Percentiles rank a stretch among this genome's conserved stretches.
These are phyloP conservation scores for Calonectria fujianensis DNA, from an alignment of 2,329 filamentous ascomycete genomes.

Conservation along the genomic window DNA sequence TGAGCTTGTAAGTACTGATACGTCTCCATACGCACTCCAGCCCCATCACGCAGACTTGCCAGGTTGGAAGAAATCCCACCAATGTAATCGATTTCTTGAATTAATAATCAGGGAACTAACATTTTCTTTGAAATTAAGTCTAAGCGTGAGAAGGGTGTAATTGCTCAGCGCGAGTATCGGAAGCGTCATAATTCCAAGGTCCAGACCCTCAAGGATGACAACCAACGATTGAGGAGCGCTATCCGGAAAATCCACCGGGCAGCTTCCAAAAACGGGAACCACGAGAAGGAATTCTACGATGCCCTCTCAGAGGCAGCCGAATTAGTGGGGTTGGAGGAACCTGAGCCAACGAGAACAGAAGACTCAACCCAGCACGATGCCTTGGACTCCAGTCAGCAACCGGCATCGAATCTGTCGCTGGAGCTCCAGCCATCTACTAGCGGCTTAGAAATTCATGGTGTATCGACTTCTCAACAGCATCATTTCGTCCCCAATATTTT, in stretches of 20 bases:
- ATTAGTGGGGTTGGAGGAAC: conserved; percentile 33
- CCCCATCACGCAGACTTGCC: too few relatives aligned
- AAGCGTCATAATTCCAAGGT: conserved; percentile 54
- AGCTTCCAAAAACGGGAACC: conserved; percentile 37
- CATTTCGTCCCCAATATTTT: conserved; percentile 16
- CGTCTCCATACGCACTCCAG: not conserved
- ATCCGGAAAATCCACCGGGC: conserved; percentile 46
- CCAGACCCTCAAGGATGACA: conserved; percentile 52
- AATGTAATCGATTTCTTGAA: not conserved
- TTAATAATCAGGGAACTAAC: conserved; percentile 18
- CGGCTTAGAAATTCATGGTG: not conserved
- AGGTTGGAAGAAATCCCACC: not conserved
- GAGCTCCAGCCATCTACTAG: not conserved
- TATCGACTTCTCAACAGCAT: not conserved
- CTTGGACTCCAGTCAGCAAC: not conserved
- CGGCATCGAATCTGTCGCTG: not conserved
- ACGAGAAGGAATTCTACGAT: conserved; percentile 42
- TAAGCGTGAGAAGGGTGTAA: conserved; percentile 53
- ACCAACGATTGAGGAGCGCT: conserved; percentile 49
- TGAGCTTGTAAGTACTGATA: conserved; percentile 23
- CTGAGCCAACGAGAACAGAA: conserved; percentile 4
- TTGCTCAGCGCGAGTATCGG: conserved; percentile 54
- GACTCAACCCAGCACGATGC: not conserved
- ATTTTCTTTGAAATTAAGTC: conserved; percentile 37
- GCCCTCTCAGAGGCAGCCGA: conserved; percentile 45